Conservation (phyloP, 169 alveolate genomes). For the Plasmodium vivax region DNA sequence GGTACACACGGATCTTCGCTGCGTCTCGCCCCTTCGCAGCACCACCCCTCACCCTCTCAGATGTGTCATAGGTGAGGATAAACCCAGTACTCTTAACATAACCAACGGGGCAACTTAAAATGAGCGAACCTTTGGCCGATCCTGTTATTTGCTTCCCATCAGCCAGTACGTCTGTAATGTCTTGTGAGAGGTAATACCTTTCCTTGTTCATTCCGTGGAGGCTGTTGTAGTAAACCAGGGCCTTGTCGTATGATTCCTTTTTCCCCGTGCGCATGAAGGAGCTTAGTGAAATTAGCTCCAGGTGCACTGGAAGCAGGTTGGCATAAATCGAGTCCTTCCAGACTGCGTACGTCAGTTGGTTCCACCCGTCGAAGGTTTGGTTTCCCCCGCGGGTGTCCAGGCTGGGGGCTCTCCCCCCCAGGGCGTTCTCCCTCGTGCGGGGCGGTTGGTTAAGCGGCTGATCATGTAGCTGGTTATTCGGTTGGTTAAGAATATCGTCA, state of each 20-base stretch:
- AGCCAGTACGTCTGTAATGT: conserved; percentile 34
- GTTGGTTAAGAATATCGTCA: neutral
- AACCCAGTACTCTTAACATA: conserved; percentile 68
- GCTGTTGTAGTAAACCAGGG: conserved; percentile 28
- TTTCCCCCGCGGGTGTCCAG: conserved; percentile 48
- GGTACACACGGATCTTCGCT: conserved; percentile 17
- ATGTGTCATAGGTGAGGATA: conserved; percentile 24
- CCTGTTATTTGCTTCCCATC: conserved; percentile 68
- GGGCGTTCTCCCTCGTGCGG: neutral
- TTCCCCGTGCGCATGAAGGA: conserved; percentile 52
- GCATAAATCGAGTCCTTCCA: conserved; percentile 60
- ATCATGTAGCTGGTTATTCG: neutral
- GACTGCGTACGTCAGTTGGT: conserved; percentile 16
- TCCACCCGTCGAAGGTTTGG: conserved; percentile 19
- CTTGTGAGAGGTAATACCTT: conserved; percentile 31
- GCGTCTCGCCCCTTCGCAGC: neutral
- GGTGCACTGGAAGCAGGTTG: conserved; percentile 31
- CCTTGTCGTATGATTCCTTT: conserved; percentile 40
- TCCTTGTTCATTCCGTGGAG: conserved; percentile 45
- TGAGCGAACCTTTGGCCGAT: conserved; percentile 55
- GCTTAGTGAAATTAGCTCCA: conserved; percentile 36
- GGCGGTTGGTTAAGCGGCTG: neutral
- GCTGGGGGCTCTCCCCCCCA: neutral
- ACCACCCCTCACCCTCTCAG: neutral
- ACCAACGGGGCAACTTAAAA: conserved; percentile 68